Evolutionary conservation across 2,329 filamentous ascomycete genomes (phyloP).

Genomic region (Botrytis squamosa): DNA sequence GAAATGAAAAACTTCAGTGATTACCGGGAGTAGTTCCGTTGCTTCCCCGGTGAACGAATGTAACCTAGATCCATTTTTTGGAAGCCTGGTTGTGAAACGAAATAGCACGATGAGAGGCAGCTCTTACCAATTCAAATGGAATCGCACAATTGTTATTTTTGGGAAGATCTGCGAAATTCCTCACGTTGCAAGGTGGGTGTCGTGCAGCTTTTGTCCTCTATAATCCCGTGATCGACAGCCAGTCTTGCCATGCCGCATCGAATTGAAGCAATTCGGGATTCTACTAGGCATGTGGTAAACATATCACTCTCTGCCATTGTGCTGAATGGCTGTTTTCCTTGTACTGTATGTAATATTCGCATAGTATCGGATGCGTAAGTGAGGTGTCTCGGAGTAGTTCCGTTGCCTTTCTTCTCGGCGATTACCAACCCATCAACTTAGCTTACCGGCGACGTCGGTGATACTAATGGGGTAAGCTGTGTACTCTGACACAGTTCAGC

Average conservation of each 20-base stretch:
- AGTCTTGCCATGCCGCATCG: neutral
- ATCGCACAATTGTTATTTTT: neutral
- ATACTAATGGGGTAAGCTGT: neutral
- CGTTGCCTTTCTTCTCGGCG: neutral
- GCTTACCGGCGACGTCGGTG: neutral
- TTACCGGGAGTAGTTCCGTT: neutral
- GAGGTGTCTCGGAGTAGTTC: neutral
- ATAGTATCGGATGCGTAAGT: neutral
- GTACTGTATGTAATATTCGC: neutral
- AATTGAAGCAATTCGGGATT: neutral
- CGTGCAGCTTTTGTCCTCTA: neutral
- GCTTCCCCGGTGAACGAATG: neutral
- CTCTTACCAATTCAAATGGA: neutral
- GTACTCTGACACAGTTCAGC: neutral
- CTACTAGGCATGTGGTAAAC: neutral
- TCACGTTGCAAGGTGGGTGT: neutral
- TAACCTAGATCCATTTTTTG: neutral
- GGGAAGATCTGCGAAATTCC: neutral
- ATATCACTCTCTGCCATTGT: neutral
- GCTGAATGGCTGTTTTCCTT: neutral
- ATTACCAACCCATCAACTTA: neutral
- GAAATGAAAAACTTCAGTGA: neutral
- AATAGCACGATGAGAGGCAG: neutral
- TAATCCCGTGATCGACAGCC: neutral
- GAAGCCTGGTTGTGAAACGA: constrained; percentile 3